Conservation (phyloP, 2,329 filamentous ascomycete genomes). For the Alternaria triticina region DNA sequence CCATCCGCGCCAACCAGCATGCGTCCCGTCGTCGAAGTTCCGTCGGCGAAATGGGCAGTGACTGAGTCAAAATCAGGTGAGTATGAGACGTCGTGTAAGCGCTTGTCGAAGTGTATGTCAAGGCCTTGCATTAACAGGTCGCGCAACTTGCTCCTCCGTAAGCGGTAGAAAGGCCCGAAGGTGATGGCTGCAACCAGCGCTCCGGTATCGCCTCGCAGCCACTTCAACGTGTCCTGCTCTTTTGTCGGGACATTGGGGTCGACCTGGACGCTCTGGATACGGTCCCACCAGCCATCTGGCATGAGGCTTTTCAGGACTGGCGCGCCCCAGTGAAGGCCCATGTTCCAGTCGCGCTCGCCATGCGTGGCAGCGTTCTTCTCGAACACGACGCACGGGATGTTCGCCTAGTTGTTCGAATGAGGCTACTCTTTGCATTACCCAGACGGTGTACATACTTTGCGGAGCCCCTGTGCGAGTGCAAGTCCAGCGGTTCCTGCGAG, state of each 20-base stretch:
- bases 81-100: slow-evolving; percentile 43
- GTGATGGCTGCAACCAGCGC: slow-evolving; percentile 43
- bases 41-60: slow-evolving; percentile 46
- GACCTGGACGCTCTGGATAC: slow-evolving; percentile 58
- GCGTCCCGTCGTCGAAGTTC: slow-evolving; percentile 35
- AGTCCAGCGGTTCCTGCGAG: slow-evolving; percentile 43
- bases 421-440: not conserved
- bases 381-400: slow-evolving; percentile 58
- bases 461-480: slow-evolving; percentile 46
- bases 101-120: slow-evolving; percentile 48
- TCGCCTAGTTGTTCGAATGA: slow-evolving; percentile 29
- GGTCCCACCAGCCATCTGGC: slow-evolving; percentile 58
- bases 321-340: slow-evolving; percentile 69
- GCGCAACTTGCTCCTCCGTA: slow-evolving; percentile 45
- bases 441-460: slow-evolving; percentile 32
- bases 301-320: slow-evolving; percentile 60
- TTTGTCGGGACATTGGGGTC: slow-evolving; percentile 56
- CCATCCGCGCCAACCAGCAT: slow-evolving; percentile 49
- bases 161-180: slow-evolving; percentile 44
- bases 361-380: slow-evolving; percentile 60
- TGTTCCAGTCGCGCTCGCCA: slow-evolving; percentile 64
- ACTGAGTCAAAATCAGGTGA: slow-evolving; percentile 40
- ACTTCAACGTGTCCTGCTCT: slow-evolving; percentile 41
- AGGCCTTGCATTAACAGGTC: slow-evolving; percentile 37
- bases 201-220: slow-evolving; percentile 45